These are phyloP conservation scores for Sclerotiophoma versabilis DNA, from an alignment of 2,329 filamentous ascomycete genomes.

Conservation along the genomic window DNA sequence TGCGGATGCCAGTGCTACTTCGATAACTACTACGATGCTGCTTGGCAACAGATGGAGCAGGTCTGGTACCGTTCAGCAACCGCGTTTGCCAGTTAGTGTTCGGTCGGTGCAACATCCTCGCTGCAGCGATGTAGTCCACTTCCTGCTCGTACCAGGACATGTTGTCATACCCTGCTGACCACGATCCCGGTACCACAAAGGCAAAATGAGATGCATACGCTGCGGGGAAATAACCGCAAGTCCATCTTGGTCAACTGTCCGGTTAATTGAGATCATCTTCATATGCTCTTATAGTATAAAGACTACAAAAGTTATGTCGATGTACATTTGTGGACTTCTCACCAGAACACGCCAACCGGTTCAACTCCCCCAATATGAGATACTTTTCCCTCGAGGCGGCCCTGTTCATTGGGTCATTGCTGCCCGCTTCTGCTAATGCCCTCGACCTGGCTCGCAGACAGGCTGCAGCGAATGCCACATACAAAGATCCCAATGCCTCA, in stretches of 20 bases:
- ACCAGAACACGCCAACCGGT: not conserved
- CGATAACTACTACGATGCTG: not conserved
- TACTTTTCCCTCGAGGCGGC: slow-evolving; percentile 19
- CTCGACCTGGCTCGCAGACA: slow-evolving; percentile 39
- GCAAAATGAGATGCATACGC: slow-evolving; percentile 12
- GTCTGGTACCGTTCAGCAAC: not conserved
- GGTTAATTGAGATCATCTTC: slow-evolving; percentile 7
- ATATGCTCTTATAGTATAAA: not conserved
- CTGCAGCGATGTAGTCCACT: slow-evolving; percentile 1
- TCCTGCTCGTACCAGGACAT: slow-evolving; percentile 5
- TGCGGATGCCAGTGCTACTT: not conserved
- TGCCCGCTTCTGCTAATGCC: slow-evolving; percentile 25
- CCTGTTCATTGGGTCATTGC: slow-evolving; percentile 25
- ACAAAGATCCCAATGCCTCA: slow-evolving; percentile 69
- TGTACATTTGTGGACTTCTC: not conserved
- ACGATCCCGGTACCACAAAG: slow-evolving; percentile 3
- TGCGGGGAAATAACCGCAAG: slow-evolving; percentile 19
- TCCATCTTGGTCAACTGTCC: slow-evolving; percentile 4
- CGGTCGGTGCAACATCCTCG: not conserved
- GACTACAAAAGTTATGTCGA: not conserved
- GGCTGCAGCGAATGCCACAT: slow-evolving; percentile 50
- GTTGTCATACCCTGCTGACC: slow-evolving; percentile 2
- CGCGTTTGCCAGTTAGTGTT: not conserved
- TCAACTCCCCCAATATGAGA: slow-evolving; percentile 15
- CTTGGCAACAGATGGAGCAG: not conserved